phyloP scores from a whole-genome alignment of 257 asterid species.

The Ajuga chamaepitys region DNA sequence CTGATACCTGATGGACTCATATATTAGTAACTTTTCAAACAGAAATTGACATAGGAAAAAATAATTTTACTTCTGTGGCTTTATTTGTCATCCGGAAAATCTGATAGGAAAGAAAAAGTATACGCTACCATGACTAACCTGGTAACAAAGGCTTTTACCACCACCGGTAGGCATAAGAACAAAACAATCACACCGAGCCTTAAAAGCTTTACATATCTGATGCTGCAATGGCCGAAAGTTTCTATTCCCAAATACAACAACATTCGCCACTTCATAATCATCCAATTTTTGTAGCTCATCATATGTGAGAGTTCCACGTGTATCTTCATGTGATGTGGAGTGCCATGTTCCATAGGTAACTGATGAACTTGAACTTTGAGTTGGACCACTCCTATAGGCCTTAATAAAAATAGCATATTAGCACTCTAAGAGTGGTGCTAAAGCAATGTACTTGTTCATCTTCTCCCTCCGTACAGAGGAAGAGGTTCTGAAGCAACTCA shows the following conservation, averaged over 20 bases:
- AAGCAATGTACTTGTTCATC: background rate
- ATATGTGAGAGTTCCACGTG: constrained; percentile 41
- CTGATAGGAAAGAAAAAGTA: background rate
- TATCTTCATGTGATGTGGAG: constrained; percentile 19
- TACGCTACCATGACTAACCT: constrained; percentile 41
- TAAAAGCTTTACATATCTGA: constrained; percentile 67
- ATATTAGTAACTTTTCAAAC: constrained; percentile 7
- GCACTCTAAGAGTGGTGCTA: constrained; percentile 11
- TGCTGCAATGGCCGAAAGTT: constrained; percentile 82
- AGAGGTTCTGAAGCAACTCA: constrained; percentile 5
- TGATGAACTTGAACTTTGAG: constrained; percentile 41
- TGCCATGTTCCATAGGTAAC: constrained; percentile 24
- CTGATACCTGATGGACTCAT: background rate
- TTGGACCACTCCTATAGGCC: constrained; percentile 41
- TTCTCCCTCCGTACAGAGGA: background rate
- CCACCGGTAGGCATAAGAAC: constrained; percentile 98
- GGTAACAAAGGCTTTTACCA: constrained; percentile 98
- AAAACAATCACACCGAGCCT: constrained; percentile 69
- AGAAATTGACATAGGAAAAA: constrained; percentile 3
- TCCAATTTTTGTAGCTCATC: constrained; percentile 76
- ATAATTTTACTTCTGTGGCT: background rate
- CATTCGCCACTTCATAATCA: constrained; percentile 81
- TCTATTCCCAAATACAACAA: constrained; percentile 80
- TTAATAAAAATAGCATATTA: constrained; percentile 24
- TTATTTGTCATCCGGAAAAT: constrained; percentile 15